phyloP scores from a whole-genome alignment of 2,329 filamentous ascomycete genomes.

The Colletotrichum paranaense region DNA sequence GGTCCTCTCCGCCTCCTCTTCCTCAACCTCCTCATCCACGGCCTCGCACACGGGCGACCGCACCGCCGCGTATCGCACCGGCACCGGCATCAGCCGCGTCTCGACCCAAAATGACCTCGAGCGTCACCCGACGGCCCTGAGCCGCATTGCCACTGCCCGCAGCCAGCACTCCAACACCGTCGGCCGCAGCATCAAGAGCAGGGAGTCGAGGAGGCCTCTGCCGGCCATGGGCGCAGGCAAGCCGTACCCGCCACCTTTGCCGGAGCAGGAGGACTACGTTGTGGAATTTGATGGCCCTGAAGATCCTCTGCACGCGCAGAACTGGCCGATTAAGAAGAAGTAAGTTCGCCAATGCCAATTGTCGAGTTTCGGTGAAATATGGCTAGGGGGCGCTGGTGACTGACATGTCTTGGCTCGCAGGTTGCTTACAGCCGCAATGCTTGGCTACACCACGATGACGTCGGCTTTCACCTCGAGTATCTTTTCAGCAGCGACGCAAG shows the following conservation, averaged over 20 bases:
- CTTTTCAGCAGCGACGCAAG: slow-evolving; percentile 74
- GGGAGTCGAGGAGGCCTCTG: slow-evolving; percentile 68
- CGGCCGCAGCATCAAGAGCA: slow-evolving; percentile 62
- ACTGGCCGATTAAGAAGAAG: slow-evolving; percentile 87
- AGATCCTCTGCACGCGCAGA: slow-evolving; percentile 87
- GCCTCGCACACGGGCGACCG: slow-evolving; percentile 43
- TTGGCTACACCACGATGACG: slow-evolving; percentile 79
- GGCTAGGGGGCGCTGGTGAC: neutral
- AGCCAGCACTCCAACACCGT: slow-evolving; percentile 80
- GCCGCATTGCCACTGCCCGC: slow-evolving; percentile 76
- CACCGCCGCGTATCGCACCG: slow-evolving; percentile 48
- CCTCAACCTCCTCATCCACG: slow-evolving; percentile 60
- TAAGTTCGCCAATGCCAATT: slow-evolving; percentile 48
- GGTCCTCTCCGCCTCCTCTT: slow-evolving; percentile 64
- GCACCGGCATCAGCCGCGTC: slow-evolving; percentile 66
- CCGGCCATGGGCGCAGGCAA: slow-evolving; percentile 81
- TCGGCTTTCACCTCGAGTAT: slow-evolving; percentile 80
- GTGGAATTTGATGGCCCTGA: slow-evolving; percentile 87
- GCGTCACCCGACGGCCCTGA: slow-evolving; percentile 75
- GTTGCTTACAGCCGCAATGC: slow-evolving; percentile 71
- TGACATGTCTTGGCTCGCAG: slow-evolving; percentile 45
- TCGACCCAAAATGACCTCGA: slow-evolving; percentile 76
- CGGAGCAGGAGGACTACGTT: slow-evolving; percentile 80
- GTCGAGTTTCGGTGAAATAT: neutral
- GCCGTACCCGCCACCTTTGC: slow-evolving; percentile 76